Conservation (phyloP, 2,329 filamentous ascomycete genomes). For the Pseudogymnoascus destructans region DNA sequence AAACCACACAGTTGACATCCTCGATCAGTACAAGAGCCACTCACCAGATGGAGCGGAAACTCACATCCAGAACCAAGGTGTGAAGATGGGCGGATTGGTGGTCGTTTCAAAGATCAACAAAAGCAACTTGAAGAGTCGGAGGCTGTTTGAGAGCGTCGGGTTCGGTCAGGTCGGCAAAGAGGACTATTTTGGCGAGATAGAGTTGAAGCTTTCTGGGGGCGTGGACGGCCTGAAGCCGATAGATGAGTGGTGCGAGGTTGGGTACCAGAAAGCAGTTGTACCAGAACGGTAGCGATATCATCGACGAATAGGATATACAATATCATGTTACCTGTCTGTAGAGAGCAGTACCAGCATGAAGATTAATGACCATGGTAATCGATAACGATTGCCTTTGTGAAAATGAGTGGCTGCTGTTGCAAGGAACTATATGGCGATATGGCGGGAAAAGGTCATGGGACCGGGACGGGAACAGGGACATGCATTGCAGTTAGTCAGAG, state of each 20-base stretch:
- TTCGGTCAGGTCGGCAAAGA: constrained; percentile 38
- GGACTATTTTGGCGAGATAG: constrained; percentile 58
- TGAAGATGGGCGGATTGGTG: constrained; percentile 16
- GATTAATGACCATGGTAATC: background rate
- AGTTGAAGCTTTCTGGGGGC: constrained; percentile 29
- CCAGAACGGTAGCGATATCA: background rate
- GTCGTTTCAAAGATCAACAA: constrained; percentile 46
- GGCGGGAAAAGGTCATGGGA: background rate
- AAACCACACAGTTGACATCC: constrained; percentile 37
- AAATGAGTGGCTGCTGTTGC: background rate
- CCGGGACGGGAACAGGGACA: too few relatives aligned
- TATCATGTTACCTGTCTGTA: background rate
- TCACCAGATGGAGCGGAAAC: background rate
- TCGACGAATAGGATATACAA: background rate
- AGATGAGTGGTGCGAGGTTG: background rate
- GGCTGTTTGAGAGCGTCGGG: constrained; percentile 45
- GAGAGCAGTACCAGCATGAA: background rate
- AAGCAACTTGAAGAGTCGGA: constrained; percentile 42
- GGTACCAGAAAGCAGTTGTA: background rate
- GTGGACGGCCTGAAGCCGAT: background rate
- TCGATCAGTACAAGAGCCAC: constrained; percentile 39
- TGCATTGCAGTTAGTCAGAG: background rate
- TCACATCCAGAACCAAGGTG: constrained; percentile 30
- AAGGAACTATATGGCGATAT: background rate
- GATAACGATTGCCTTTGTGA: background rate